These are phyloP conservation scores for Solanum acaule DNA, from an alignment of 257 asterid genomes.

Conservation along the genomic window DNA sequence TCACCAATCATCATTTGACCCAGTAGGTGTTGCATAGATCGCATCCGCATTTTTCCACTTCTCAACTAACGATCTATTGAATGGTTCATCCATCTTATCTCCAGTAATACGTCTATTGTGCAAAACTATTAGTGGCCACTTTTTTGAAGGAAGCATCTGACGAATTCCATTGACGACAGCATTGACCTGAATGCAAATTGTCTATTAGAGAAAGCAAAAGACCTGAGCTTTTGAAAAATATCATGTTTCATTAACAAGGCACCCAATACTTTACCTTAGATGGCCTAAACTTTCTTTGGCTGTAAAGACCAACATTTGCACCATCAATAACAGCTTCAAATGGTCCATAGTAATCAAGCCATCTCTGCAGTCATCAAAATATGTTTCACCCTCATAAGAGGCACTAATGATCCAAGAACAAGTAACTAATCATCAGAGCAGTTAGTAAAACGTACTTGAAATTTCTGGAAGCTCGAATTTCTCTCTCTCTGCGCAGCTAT, in stretches of 20 bases:
- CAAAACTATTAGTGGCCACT: slow-evolving; percentile 73
- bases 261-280: slow-evolving; percentile 47
- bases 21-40: slow-evolving; percentile 81
- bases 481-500: slow-evolving; percentile 62
- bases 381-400: slow-evolving; percentile 12
- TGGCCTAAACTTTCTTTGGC: slow-evolving; percentile 61
- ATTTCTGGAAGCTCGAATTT: slow-evolving; percentile 60
- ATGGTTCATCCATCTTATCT: slow-evolving; percentile 59
- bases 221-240: neutral
- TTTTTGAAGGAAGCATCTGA: slow-evolving; percentile 69
- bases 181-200: slow-evolving; percentile 39
- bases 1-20: slow-evolving; percentile 97
- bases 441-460: slow-evolving; percentile 55
- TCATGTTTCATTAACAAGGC: neutral
- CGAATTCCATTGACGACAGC: slow-evolving; percentile 73
- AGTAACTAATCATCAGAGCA: neutral
- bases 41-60: slow-evolving; percentile 76
- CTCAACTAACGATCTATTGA: slow-evolving; percentile 42
- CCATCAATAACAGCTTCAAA: slow-evolving; percentile 89
- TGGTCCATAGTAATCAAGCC: slow-evolving; percentile 86
- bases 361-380: slow-evolving; percentile 41
- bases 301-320: slow-evolving; percentile 74
- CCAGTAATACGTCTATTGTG: slow-evolving; percentile 73
- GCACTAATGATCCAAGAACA: neutral
- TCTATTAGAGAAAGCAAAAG: slow-evolving; percentile 1